Evolutionary conservation across 179 eudicot species (phyloP).

Genomic region (Beta corolliflora): DNA sequence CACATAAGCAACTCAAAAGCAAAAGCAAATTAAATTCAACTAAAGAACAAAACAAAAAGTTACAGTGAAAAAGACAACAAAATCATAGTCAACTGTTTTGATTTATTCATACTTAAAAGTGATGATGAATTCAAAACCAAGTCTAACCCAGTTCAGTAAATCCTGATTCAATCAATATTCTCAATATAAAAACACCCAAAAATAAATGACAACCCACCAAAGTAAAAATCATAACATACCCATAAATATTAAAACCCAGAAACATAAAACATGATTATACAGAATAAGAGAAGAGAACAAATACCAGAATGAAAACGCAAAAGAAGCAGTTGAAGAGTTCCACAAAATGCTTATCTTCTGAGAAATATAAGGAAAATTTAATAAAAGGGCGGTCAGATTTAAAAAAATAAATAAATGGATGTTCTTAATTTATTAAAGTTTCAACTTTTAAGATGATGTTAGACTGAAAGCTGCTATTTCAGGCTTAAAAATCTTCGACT

Average conservation of each 20-base stretch:
- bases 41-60: neutral
- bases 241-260: neutral
- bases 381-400: slow-evolving; percentile 10
- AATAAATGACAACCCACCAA: slow-evolving; percentile 1
- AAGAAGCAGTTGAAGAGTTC: slow-evolving; percentile 10
- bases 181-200: neutral
- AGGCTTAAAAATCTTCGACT: neutral
- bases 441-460: slow-evolving; percentile 10
- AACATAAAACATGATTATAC: neutral
- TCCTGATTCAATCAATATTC: slow-evolving; percentile 12
- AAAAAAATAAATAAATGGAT: neutral
- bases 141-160: slow-evolving; percentile 15
- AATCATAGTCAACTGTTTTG: neutral
- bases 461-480: slow-evolving; percentile 21
- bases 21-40: neutral
- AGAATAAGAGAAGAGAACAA: neutral
- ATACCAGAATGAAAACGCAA: slow-evolving; percentile 4
- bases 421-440: neutral
- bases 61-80: neutral
- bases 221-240: neutral
- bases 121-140: neutral
- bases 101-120: neutral
- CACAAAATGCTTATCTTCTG: slow-evolving; percentile 13
- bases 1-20: too few relatives aligned
- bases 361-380: neutral